Base-by-base conservation (phyloP, 257 asterid species). In the Solanum raphanifolium region DNA sequence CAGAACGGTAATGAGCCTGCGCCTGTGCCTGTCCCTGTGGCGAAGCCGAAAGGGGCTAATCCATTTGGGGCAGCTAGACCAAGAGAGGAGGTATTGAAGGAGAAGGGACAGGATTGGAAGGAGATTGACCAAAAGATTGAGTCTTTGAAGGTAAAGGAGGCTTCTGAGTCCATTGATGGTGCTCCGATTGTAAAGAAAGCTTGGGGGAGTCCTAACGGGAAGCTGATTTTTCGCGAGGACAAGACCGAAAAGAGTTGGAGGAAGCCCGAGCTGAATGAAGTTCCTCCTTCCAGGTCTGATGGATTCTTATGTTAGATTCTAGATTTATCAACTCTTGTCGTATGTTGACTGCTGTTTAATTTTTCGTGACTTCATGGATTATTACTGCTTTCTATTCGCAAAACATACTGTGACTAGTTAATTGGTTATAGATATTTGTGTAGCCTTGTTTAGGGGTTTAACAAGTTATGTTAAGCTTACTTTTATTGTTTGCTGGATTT, bases 51-150 rank as follows among this genome's bases (percentile, higher is more conserved):
- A 90, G 94, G 94, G 9, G 90, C 93, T 62, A 97, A 91, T 87
- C 99, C 99, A 0, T 97, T 97, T 86, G 98, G 99, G 15, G 94
- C 89, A 48, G 99, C 99, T 1, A 91, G 99, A 90, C 99, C 99
- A 5, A 94, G 99, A 55, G 99, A 97, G 92, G 99, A 96, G 91
- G 99, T 96, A 41, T 90, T 97, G 94, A 97, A 94, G 95, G 98
- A 94, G 90, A 94, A 95, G 92, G 99, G 99, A 18, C 96, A 94
- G 75, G 98, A 97, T 88, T 93, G 94, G 95, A 97, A 94, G 94
- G 98, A 94, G 89, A 91, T 95, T 89, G 98, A 94, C 69, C 96
- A 93, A 87, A 95, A 94, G 93, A 94, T 97, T 0, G 98, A 94
- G 90, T 82, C 94, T 58, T 75, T 76, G 0, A 97, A 93, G 95